Evolutionary conservation across 2,329 filamentous ascomycete species (phyloP).

Genomic region (Cercospora sp.): DNA sequence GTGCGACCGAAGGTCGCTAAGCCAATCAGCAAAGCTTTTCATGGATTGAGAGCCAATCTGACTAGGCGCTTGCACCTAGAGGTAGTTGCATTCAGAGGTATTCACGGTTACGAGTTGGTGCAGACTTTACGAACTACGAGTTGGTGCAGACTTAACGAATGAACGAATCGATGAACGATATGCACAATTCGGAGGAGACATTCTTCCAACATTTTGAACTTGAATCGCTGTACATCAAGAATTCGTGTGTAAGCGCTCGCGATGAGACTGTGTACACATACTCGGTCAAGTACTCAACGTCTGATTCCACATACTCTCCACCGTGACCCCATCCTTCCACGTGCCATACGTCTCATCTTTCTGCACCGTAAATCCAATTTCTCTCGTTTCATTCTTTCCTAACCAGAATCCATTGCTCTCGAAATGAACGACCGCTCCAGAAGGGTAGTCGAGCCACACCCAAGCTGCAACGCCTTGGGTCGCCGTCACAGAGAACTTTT

Average conservation of each 20-base stretch:
- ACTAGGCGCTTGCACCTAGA: no score
- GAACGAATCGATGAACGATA: background rate
- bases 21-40: no score
- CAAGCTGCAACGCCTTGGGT: constrained; percentile 53
- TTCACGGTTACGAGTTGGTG: no score
- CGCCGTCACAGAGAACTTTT: constrained; percentile 52
- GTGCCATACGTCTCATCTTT: constrained; percentile 47
- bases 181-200: no score
- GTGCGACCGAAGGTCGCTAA: no score
- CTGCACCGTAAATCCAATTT: constrained; percentile 50
- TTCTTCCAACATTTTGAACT: no score
- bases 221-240: no score
- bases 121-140: no score
- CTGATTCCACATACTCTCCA: constrained; percentile 56
- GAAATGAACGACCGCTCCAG: constrained; percentile 53
- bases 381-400: constrained; percentile 47
- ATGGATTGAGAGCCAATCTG: no score
- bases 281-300: constrained; percentile 26
- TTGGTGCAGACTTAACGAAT: background rate
- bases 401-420: constrained; percentile 57
- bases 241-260: background rate
- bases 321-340: constrained; percentile 53
- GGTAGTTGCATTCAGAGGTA: no score
- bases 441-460: constrained; percentile 58
- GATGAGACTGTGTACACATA: background rate